A percentile compares a stretch with the other conserved stretches of the same genome.
Evolutionary conservation across 2,329 filamentous ascomycete species (phyloP).

Genomic region (Aureobasidium uvarum): DNA sequence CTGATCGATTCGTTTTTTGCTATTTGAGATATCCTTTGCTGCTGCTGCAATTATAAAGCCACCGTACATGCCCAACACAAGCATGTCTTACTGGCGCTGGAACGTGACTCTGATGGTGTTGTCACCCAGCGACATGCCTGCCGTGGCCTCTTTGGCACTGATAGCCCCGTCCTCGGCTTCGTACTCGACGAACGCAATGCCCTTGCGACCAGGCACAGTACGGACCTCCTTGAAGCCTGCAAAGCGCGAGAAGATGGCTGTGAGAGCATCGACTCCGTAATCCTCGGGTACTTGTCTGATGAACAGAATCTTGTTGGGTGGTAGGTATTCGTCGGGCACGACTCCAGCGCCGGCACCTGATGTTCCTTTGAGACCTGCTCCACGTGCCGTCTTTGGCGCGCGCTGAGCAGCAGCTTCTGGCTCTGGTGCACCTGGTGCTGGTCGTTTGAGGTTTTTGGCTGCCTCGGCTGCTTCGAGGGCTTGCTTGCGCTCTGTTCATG

Average conservation of each 20-base stretch:
- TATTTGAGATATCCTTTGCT: slow-evolving; percentile 27
- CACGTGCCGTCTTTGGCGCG: slow-evolving; percentile 65
- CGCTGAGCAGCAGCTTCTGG: slow-evolving; percentile 39
- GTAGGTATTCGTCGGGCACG: slow-evolving; percentile 95
- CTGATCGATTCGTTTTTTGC: slow-evolving; percentile 29
- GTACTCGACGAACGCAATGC: slow-evolving; percentile 96
- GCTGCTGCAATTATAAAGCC: slow-evolving; percentile 19
- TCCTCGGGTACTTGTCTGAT: slow-evolving; percentile 88
- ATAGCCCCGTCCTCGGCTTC: slow-evolving; percentile 87
- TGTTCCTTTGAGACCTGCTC: slow-evolving; percentile 69
- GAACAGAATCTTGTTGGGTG: slow-evolving; percentile 95
- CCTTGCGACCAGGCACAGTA: slow-evolving; percentile 77
- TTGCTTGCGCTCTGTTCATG: slow-evolving; percentile 65
- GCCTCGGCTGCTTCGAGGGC: slow-evolving; percentile 76
- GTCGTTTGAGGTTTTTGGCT: slow-evolving; percentile 71
- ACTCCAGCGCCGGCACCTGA: slow-evolving; percentile 65
- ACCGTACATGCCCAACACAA: slow-evolving; percentile 2
- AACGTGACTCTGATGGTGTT: slow-evolving; percentile 93
- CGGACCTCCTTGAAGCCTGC: slow-evolving; percentile 93
- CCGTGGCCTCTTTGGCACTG: slow-evolving; percentile 87
- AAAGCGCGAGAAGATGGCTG: slow-evolving; percentile 79
- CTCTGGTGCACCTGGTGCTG: slow-evolving; percentile 48
- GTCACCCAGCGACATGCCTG: slow-evolving; percentile 75
- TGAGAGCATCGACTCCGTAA: slow-evolving; percentile 76
- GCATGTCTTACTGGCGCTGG: slow-evolving; percentile 68